Evolutionary conservation across 148 eudicot genomes (phyloP).

Genomic region (Camellia lanceoleosa): DNA sequence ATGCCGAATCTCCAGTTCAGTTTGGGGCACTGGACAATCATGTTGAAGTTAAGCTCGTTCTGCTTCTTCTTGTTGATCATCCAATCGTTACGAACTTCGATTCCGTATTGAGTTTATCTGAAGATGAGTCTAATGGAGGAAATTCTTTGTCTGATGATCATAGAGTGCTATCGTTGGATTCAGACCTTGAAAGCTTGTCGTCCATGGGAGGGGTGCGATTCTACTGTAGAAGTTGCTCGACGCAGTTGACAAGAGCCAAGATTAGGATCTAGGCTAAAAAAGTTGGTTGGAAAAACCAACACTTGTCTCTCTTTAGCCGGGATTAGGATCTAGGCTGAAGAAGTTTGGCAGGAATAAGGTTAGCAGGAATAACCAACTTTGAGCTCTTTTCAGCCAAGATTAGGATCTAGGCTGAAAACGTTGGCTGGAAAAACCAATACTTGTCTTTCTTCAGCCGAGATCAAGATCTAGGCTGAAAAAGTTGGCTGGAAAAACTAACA

Average conservation of each 20-base stretch:
- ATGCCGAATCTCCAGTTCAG: constrained; percentile 55
- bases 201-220: constrained; percentile 51
- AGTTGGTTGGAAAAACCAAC: no score
- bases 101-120: constrained; percentile 26
- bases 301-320: no score
- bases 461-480: no score
- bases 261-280: no score
- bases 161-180: constrained; percentile 49
- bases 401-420: no score
- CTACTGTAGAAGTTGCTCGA: constrained; percentile 68
- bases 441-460: no score
- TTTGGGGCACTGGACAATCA: constrained; percentile 52
- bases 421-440: no score
- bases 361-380: no score
- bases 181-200: constrained; percentile 54
- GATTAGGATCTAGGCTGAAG: no score
- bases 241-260: constrained; percentile 37
- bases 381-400: no score
- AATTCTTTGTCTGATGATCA: constrained; percentile 5
- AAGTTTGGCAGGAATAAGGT: no score
- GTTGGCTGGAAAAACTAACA: no score
- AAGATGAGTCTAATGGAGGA: constrained; percentile 20
- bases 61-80: constrained; percentile 81
- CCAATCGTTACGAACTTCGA: constrained; percentile 60
- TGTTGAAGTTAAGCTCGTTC: constrained; percentile 59